These are phyloP conservation scores for Xylariaceae sp. DNA, from an alignment of 2,329 filamentous ascomycete species.

Conservation along the genomic window DNA sequence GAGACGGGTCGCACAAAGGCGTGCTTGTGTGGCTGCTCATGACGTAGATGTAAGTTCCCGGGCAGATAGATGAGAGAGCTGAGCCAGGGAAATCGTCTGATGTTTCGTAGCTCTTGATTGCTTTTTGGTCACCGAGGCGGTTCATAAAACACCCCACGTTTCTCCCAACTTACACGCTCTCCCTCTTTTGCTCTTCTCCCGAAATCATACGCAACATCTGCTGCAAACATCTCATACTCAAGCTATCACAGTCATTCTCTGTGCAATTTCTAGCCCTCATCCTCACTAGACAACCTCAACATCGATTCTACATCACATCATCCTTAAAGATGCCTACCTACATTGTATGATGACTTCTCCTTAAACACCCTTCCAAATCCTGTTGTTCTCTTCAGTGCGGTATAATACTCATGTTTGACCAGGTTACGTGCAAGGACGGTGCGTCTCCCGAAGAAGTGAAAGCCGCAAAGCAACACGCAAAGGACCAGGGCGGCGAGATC, in stretches of 20 bases:
- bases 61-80: not conserved
- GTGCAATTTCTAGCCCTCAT: not conserved
- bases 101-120: not conserved
- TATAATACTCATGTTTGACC: slow-evolving; percentile 15
- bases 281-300: slow-evolving; percentile 18
- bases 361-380: too few species aligned
- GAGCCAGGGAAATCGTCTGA: not conserved
- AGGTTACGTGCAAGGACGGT: slow-evolving; percentile 83
- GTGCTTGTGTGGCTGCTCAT: slow-evolving; percentile 10
- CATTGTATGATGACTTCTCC: slow-evolving; percentile 54
- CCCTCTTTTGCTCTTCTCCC: not conserved
- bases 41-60: slow-evolving; percentile 17
- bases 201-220: not conserved
- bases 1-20: not conserved
- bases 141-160: slow-evolving; percentile 24
- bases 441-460: slow-evolving; percentile 71
- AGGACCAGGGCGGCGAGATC: slow-evolving; percentile 82
- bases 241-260: not conserved
- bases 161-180: not conserved
- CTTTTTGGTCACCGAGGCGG: not conserved
- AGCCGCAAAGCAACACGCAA: slow-evolving; percentile 76
- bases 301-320: slow-evolving; percentile 23
- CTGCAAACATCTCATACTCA: not conserved
- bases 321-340: slow-evolving; percentile 59
- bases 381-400: not conserved